Conservation (phyloP, 2,329 filamentous ascomycete species). For the Colletotrichum gloeosporioides region DNA sequence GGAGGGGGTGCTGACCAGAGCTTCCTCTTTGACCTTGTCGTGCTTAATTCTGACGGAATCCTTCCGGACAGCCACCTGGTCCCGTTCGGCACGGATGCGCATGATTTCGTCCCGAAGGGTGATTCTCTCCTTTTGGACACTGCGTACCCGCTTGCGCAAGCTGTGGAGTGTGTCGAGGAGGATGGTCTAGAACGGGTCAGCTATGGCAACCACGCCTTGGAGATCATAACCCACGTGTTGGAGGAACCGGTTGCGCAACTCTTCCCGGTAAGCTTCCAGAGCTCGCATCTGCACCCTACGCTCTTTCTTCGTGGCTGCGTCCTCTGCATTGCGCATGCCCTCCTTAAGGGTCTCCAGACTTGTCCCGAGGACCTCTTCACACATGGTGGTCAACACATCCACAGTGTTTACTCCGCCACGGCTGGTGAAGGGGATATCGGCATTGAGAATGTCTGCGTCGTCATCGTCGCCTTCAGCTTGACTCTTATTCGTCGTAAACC, state of each 20-base stretch:
- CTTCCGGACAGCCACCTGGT: constrained; percentile 67
- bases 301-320: constrained; percentile 56
- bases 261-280: constrained; percentile 63
- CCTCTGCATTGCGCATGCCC: constrained; percentile 39
- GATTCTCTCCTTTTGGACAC: constrained; percentile 63
- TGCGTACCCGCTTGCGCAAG: constrained; percentile 61
- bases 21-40: constrained; percentile 57
- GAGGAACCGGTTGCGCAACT: constrained; percentile 59
- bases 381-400: constrained; percentile 67
- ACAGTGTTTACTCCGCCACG: constrained; percentile 64
- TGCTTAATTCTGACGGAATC: constrained; percentile 67
- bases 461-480: constrained; percentile 43
- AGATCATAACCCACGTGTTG: constrained; percentile 57
- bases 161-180: constrained; percentile 64
- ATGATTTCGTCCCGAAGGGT: constrained; percentile 65
- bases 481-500: constrained; percentile 55
- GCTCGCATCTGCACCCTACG: constrained; percentile 60
- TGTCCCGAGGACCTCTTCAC: constrained; percentile 62
- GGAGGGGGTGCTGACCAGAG: constrained; percentile 47
- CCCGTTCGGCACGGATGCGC: constrained; percentile 61
- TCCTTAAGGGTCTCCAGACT: constrained; percentile 54
- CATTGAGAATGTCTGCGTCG: constrained; percentile 50
- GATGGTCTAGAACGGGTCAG: constrained; percentile 49
- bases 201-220: constrained; percentile 12
- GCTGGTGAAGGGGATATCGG: constrained; percentile 59